Evolutionary conservation across 805 yeast genomes (phyloP), one percentile per base, ranked within the genome.

Genomic region (Candida andamanensis): DNA sequence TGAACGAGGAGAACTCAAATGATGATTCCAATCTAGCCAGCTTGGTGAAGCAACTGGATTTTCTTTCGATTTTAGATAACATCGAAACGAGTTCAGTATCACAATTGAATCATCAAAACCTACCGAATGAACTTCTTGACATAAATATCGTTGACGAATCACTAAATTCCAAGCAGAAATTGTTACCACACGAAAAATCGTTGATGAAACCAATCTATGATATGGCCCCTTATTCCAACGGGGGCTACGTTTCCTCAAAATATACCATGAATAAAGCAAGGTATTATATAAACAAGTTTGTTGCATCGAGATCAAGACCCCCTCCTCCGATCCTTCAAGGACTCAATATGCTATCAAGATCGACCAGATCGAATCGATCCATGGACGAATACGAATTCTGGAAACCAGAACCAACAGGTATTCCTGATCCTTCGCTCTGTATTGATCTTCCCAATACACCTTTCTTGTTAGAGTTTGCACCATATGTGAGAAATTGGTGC

Each of bases 141-240:
- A 46, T 61, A 12, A 50, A 55, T 24, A 44, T 42, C 22, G 44
- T 69, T 17, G 60, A 56, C 37, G 66, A 64, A 4, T 42, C 57
- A 6, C 47, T 46, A 7, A 44, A 42, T n/a, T 32, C 58, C 11
- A 40, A 30, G 2, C 61, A 59, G 15, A 38, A 43, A 2, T 42
- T 61, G 5, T 34, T 65, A 18, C 63, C 68, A 2, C 61, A 56
- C 35, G 78, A 72, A 39, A 39, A 24, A n/a, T 15, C 10, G 3
- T 13, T 34, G 5, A 22, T 29, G 4, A 11, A 19, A 19, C 22
- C 8, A 7, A 6, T 23, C 12, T 8, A 10, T 8, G 22, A 19
- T 19, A 19, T 11, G 8, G 22, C 22, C 8, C 10, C 8, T 8
- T 10, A 21, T n/a, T 25, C 11, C 7, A 6, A 29, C 8, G 16